Evolutionary conservation across 2,329 filamentous ascomycete species (phyloP), one percentile per base, ranked within the genome.

Genomic region (Zymoseptoria brevis): DNA sequence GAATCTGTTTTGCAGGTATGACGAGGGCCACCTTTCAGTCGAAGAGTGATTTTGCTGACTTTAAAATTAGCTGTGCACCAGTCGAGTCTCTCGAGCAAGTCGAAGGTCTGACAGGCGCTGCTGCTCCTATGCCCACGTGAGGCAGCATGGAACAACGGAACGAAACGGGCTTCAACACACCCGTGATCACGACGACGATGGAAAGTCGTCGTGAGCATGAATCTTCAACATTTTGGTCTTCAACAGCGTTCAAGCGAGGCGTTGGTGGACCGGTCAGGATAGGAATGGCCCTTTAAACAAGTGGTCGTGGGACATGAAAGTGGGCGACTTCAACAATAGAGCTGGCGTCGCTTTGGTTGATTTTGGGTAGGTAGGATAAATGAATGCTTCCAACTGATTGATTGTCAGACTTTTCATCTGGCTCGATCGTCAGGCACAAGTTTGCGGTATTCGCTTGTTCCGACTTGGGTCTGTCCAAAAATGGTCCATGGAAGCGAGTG

Each of bases 1-100:
- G 70, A 96, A 96, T 77, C 83, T 96, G 62, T 96, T 96, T 82
- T 96, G 92, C 80, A 95, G 90, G 70, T 71, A 60, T 64, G 69
- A 64, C 48, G 19, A 11, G 16, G 5, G 22, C 41, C 9, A 22
- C 6, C 21, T n/a, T 19, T 8, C 52, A 35, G 2, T 24, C 30
- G 1, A 16, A 22, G 52, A 55, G 1, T 19, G 3, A 21, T 13
- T 16, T 55, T 57, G n/a, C 53, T 57, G 19, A 61, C 29, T 26
- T 41, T 45, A 5, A 51, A 48, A 7, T 16, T 56, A 72, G 70
- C 8, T 96, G 92, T 74, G 88, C 89, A 48, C 90, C 92, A 0
- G 89, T 96, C 7, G 88, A 90, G 49, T 76, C 79, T 50, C 35
- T 45, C 35, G 35, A 45, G 3, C 35, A 45, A n/a, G 72, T 72